These are phyloP conservation scores for Eucalyptus fibrosa DNA, from an alignment of 345 rosid genomes.

Conservation along the genomic window DNA sequence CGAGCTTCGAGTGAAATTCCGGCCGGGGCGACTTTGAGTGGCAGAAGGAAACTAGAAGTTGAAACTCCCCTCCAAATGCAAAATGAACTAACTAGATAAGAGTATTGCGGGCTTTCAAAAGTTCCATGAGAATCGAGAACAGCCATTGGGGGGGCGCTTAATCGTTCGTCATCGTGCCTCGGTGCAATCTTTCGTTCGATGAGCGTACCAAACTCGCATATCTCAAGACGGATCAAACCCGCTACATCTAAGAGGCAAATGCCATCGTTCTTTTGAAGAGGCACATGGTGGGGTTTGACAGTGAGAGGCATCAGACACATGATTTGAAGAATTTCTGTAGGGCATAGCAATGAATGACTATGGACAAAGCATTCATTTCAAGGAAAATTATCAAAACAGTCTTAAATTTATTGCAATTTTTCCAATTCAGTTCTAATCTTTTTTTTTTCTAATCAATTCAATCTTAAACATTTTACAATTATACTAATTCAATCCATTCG, in stretches of 20 bases:
- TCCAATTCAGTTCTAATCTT: too few relatives aligned
- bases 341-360: neutral
- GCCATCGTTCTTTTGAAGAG: neutral
- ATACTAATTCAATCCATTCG: rapidly evolving
- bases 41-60: neutral
- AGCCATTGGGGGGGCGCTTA: neutral
- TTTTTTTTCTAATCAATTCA: too few relatives aligned
- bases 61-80: neutral
- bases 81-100: neutral
- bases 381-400: rapidly evolving
- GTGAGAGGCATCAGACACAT: neutral
- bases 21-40: neutral
- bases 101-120: neutral
- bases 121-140: neutral
- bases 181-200: neutral
- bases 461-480: rapidly evolving
- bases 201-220: neutral
- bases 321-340: neutral
- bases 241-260: neutral
- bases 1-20: neutral
- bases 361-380: neutral
- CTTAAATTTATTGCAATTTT: rapidly evolving
- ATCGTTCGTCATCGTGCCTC: neutral
- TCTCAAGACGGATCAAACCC: neutral
- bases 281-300: neutral